Evolutionary conservation across 2,329 filamentous ascomycete species (phyloP), one percentile per base, ranked within the genome.

Genomic region (Cladophialophora chaetospira): DNA sequence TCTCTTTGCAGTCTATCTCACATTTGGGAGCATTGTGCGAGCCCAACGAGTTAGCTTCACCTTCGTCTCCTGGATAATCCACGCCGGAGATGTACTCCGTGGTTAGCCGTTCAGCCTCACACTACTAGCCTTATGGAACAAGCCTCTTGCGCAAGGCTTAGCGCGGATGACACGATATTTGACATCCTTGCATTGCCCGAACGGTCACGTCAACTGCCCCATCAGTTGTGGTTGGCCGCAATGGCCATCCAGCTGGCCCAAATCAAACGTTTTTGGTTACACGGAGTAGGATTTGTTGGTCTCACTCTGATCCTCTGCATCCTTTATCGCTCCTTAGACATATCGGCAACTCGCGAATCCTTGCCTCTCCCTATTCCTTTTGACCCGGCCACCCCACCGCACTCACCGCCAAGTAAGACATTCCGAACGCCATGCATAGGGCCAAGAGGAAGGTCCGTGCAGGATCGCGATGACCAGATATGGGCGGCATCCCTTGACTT

Each of bases 381-480:
- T 15, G 48, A 52, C 15, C 8, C 23, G 23, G 23, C 2, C 19
- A 6, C 48, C 15, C 36, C 48, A 43, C 46, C 38, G 46, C 31
- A 33, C 10, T n/a, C 35, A 51, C 28, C 17, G 31, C 42, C 33
- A 28, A 44, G 40, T 23, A 10, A 31, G 36, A 53, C 40, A 13
- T n/a, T n/a, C n/a, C 28, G 53, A 19, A 48, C 48, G 26, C 71
- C 85, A 1, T 91, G 88, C 69, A 73, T 81, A 47, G 87, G 87
- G 1, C 83, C 87, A 1, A 69, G 77, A 54, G 75, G 76, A 15
- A 68, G 71, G 40, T 60, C 70, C 2, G 74, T 81, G 2, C 84
- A 85, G 42, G 76, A 76, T 44, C 71, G 81, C 6, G 79, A 84
- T 58, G 86, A 90, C 31, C 35, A 40, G 31, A 19, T 58, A 35